A percentile compares a stretch with the other conserved stretches of the same genome.
phyloP scores from a whole-genome alignment of 2,329 filamentous ascomycete species.

The Rhinocladiella mackenziei region DNA sequence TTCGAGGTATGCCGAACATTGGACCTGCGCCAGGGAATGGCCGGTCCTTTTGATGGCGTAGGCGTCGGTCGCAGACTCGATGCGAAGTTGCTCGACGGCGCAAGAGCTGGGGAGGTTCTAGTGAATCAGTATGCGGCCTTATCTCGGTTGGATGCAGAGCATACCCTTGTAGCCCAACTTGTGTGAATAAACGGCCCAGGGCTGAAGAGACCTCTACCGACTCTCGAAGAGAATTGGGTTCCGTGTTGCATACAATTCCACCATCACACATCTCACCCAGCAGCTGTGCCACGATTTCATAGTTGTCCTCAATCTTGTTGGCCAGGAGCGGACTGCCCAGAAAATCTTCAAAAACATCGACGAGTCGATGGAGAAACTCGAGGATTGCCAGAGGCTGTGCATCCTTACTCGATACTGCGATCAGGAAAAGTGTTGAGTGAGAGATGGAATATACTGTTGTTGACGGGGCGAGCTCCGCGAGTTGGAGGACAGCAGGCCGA shows the following conservation, averaged over 20 bases:
- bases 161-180: conserved; percentile 76
- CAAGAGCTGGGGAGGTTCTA: conserved; percentile 42
- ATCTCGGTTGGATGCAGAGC: conserved; percentile 9
- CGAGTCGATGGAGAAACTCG: conserved; percentile 88
- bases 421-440: conserved; percentile 83
- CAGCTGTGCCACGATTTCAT: conserved; percentile 90
- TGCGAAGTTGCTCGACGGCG: conserved; percentile 39
- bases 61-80: conserved; percentile 35
- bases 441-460: conserved; percentile 82
- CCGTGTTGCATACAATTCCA: conserved; percentile 81
- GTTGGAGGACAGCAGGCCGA: conserved; percentile 79
- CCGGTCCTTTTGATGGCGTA: conserved; percentile 40
- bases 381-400: conserved; percentile 84
- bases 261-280: conserved; percentile 95
- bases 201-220: conserved; percentile 87
- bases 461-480: conserved; percentile 75
- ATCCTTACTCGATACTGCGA: conserved; percentile 80
- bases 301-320: conserved; percentile 80
- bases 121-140: conserved; percentile 16
- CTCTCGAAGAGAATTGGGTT: conserved; percentile 87
- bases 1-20: conserved; percentile 96
- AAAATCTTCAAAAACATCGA: conserved; percentile 92
- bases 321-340: conserved; percentile 81
- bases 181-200: conserved; percentile 82
- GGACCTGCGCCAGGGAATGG: conserved; percentile 81